Evolutionary conservation across 192 early-diverging fungal genomes (phyloP), one percentile per base, ranked within the genome.

Genomic region (Coemansia sp.): DNA sequence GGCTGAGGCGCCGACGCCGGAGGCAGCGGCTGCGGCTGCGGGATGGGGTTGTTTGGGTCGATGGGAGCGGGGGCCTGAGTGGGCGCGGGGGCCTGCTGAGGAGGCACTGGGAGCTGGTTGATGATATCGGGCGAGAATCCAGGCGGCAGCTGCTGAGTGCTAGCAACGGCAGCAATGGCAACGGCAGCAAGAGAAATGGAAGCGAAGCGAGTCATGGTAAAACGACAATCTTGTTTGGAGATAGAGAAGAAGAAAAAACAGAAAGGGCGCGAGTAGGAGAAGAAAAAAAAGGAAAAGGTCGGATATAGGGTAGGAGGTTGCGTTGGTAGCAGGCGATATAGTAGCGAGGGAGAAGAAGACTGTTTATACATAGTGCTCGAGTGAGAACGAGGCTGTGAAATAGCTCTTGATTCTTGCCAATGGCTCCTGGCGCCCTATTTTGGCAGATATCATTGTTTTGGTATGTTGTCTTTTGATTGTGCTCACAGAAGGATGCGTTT

Each of bases 1-100:
- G 69, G 65, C 58, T 72, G 69, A 11, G 75, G 69, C 18, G 65
- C 69, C 9, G 68, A 68, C 1, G 62, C 68, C 17, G 68, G 75
- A 0, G 55, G 60, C 26, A 67, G 58, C 12, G 75, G 75, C 54
- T 40, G 32, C 24, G 75, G 75, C 75, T 78, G 75, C 15, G 62
- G 18, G 55, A 71, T 67, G 17, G 75, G 75, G 66, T 78, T 78
- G 58, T 78, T 78, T 4, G 75, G 75, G 37, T 78, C 75, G 17
- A 72, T 72, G 0, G 75, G 75, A 8, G 75, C 75, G 0, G 75
- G 75, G 2, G 69, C 75, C 66, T 78, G 75, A 17, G 69, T 65
- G 19, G 69, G 75, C 10, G 75, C 74, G 1, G 68, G 68, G 1
- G 74, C 68, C 48, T 70, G 74, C 65, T 76, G 67, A 9, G 74